These are phyloP conservation scores for Russula abietina DNA, from an alignment of 768 basidiomycete species.

Conservation along the genomic window DNA sequence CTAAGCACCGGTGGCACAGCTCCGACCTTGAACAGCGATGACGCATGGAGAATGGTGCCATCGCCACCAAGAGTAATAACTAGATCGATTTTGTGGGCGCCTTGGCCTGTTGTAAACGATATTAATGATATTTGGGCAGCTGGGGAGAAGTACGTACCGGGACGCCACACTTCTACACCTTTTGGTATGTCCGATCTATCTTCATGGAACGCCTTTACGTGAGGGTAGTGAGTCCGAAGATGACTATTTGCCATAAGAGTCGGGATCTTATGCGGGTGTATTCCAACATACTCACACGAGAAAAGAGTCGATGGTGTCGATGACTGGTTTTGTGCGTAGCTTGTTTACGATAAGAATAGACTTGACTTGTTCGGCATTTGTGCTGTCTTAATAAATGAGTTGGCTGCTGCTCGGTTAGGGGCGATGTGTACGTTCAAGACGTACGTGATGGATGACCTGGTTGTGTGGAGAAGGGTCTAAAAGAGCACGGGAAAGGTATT, in stretches of 20 bases:
- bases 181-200: conserved; percentile 45
- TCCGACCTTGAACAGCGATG: conserved; percentile 83
- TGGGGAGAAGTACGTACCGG: conserved; percentile 38
- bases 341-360: conserved; percentile 77
- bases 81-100: conserved; percentile 66
- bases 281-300: conserved; percentile 45
- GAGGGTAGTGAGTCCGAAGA: conserved; percentile 30
- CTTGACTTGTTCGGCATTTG: conserved; percentile 39
- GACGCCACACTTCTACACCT: conserved; percentile 49
- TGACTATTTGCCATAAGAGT: conserved; percentile 26
- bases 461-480: conserved; percentile 8
- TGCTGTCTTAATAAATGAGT: conserved; percentile 21
- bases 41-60: conserved; percentile 90
- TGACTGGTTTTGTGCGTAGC: conserved; percentile 68
- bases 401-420: conserved; percentile 13
- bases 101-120: conserved; percentile 31
- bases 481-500: neutral
- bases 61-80: conserved; percentile 92
- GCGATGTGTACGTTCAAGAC: neutral
- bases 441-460: conserved; percentile 3
- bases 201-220: conserved; percentile 32
- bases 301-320: conserved; percentile 68
- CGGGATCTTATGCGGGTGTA: neutral
- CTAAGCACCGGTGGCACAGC: conserved; percentile 88
- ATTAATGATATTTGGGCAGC: neutral